Percentiles rank a stretch among this genome's conserved stretches.
Conservation (phyloP, 345 rosid species). For the Xanthoceras sorbifolium region DNA sequence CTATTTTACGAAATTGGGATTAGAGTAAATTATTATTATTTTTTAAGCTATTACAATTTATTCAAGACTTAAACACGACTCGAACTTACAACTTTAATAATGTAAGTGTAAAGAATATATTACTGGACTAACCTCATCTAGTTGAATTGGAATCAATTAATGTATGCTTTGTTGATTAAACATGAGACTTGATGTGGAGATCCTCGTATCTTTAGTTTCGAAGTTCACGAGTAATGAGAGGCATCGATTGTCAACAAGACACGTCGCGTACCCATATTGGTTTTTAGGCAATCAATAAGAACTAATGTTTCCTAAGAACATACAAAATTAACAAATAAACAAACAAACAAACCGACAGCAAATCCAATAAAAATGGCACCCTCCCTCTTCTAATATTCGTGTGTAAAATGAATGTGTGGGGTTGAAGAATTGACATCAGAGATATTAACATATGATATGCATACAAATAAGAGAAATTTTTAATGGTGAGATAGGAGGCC, state of each 20-base stretch:
- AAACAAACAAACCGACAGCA: background rate
- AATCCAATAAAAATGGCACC: background rate
- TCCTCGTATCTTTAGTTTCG: background rate
- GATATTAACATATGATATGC: background rate
- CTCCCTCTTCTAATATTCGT: background rate
- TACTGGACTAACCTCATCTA: no score
- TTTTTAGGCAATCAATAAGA: no score
- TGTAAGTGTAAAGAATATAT: no score
- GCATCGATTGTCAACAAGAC: background rate
- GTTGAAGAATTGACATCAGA: background rate
- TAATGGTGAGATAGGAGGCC: background rate
- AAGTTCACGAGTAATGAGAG: background rate
- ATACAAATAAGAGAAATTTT: background rate
- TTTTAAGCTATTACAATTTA: no score
- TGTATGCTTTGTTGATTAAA: no score
- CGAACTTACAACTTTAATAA: no score
- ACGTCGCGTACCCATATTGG: no score
- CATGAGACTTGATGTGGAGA: no score
- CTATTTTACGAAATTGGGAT: no score
- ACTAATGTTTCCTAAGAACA: background rate
- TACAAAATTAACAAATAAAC: background rate
- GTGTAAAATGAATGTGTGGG: background rate
- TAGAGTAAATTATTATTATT: no score
- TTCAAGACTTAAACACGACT: no score
- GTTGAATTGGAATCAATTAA: no score